Base-by-base conservation (phyloP, 805 yeast species). In the Dipodascopsis tothii region DNA sequence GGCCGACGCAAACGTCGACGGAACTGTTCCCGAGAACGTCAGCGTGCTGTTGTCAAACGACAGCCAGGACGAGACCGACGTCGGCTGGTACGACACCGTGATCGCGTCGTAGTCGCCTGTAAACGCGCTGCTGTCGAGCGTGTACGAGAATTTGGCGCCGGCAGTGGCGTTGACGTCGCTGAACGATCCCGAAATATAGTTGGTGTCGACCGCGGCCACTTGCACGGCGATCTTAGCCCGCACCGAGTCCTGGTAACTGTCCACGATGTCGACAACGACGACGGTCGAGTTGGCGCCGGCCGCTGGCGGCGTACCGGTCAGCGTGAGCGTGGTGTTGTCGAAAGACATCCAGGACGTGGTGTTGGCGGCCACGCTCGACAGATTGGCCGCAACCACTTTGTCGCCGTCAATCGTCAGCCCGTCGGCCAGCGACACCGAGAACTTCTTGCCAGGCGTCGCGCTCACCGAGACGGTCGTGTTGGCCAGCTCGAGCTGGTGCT, bases 281-380 rank as follows among this genome's bases (percentile, higher is more conserved):
- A 80, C 55, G 7, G 43, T 33, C 33, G 49, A 37, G 39, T 52
- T 46, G 5, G 38, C 43, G 16, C 50, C 45, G 27, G 53, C 57
- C 11, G 54, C 68, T 34, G 79, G 74, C 18, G 80, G 82, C 16
- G 64, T 58, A 22, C 98, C 98, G 33, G 63, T 61, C 44, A 90
- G 70, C 0, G 94, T 80, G 59, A 73, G 66, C 57, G 82, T 84
- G 7, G 71, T 51, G 36, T 65, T 54, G 60, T 78, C 74, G 59
- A 74, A 87, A 1, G 67, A 54, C 39, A 90, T 67, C 97, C 97
- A 90, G 39, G 62, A 59, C 5, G 95, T 94, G 36, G 80, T 74
- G 49, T 69, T 62, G 21, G 77, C 61, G 3, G 59, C 52, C 3
- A 82, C 71, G 1, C 67, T 56, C 1, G 84, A 74, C 33, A 90